phyloP scores from a whole-genome alignment of 2,329 filamentous ascomycete genomes.

The Leptographium procerum region DNA sequence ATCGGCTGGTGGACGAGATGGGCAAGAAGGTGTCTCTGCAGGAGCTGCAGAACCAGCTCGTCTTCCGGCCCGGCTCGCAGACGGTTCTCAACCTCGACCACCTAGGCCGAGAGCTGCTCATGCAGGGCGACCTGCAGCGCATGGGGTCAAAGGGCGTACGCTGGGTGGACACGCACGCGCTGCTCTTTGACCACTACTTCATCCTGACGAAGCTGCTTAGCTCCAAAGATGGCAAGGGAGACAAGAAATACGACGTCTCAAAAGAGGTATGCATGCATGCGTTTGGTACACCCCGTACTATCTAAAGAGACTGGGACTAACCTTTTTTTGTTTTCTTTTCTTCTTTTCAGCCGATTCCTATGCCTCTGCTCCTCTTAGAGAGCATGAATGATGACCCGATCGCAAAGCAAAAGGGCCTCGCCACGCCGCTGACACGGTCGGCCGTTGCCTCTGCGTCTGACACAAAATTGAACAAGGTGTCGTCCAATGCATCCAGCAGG shows the following conservation, averaged over 20 bases:
- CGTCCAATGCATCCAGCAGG: constrained; percentile 37
- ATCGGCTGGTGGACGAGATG: constrained; percentile 85
- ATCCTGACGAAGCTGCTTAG: constrained; percentile 75
- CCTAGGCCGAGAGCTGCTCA: constrained; percentile 81
- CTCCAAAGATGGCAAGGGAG: constrained; percentile 56
- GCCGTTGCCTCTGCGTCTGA: constrained; percentile 47
- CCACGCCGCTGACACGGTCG: constrained; percentile 46
- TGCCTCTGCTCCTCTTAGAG: constrained; percentile 89
- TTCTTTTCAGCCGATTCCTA: constrained; percentile 90
- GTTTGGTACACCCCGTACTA: neutral
- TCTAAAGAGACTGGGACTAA: neutral
- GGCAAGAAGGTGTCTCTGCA: constrained; percentile 80
- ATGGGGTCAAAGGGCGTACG: constrained; percentile 81
- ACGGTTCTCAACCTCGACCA: constrained; percentile 86
- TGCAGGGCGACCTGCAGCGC: constrained; percentile 78
- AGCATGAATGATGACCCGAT: constrained; percentile 87
- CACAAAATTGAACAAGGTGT: constrained; percentile 44
- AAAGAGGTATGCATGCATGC: constrained; percentile 52
- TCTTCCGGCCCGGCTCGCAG: constrained; percentile 79
- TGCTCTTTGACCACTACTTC: constrained; percentile 94
- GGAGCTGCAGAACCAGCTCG: constrained; percentile 72
- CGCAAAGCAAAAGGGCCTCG: constrained; percentile 68
- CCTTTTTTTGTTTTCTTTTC: no score
- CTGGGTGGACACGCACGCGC: constrained; percentile 86
- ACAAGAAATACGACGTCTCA: constrained; percentile 88